Evolutionary conservation across 345 rosid species (phyloP).

Genomic region (Rhodamnia rubescens): DNA sequence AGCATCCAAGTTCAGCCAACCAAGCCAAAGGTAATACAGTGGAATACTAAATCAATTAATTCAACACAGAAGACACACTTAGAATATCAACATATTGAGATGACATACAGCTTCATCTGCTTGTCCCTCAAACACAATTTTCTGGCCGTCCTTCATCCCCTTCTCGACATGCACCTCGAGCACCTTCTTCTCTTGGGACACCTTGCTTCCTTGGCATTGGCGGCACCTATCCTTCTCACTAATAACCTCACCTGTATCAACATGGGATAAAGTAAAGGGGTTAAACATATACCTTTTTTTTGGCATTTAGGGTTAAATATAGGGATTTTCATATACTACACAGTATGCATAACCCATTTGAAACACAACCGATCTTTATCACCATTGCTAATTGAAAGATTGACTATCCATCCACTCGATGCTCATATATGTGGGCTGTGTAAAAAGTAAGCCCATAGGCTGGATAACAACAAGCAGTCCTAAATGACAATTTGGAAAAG

Average conservation of each 20-base stretch:
- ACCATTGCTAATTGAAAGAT: not conserved
- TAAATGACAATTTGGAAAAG: not conserved
- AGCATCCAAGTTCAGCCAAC: not conserved
- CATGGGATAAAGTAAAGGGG: not conserved
- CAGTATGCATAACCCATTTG: not conserved
- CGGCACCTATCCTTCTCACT: slow-evolving; percentile 44
- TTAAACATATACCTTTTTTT: not conserved
- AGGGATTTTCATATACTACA: not conserved
- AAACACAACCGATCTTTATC: not conserved
- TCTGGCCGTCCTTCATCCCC: slow-evolving; percentile 49
- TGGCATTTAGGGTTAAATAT: not conserved
- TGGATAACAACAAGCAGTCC: not conserved
- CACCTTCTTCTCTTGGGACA: slow-evolving; percentile 43
- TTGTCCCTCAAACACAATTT: slow-evolving; percentile 37
- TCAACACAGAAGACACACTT: not conserved
- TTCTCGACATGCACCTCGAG: slow-evolving; percentile 47
- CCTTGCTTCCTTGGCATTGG: slow-evolving; percentile 38
- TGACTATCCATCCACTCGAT: not conserved
- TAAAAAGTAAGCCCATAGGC: not conserved
- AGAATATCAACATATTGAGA: not conserved
- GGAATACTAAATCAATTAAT: not conserved
- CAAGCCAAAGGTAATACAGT: not conserved
- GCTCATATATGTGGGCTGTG: not conserved
- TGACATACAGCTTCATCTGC: slow-evolving; percentile 53
- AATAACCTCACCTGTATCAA: slow-evolving; percentile 36